Base-by-base conservation (phyloP, 1,284 basidiomycete genomes). In the Microbotryomycetes sp. region DNA sequence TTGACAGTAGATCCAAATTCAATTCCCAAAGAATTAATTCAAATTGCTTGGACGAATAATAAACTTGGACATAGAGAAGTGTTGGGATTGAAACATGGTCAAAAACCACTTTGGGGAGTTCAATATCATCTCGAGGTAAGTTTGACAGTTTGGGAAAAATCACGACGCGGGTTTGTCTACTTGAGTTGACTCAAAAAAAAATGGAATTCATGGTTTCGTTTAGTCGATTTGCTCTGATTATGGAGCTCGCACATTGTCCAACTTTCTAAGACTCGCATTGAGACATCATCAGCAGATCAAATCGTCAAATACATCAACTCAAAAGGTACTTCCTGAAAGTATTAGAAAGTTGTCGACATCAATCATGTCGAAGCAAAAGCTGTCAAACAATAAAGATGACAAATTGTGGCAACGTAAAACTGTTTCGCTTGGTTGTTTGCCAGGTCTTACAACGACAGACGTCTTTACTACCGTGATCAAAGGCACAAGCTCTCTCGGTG, bases 81-180 rank as follows among this genome's bases (percentile, higher is more conserved):
- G 30, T 72, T 74, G 61, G 79, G 76, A 0, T 56, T 80, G n/a
- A 63, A 64, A 29, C 91, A 93, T 73, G 79, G 71, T 49, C 74
- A 71, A 14, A 81, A 81, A 64, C 89, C 92, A 0, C 88, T 93
- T 68, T 93, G 87, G 84, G 91, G 89, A 3, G 92, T 97, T 2
- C 93, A 97, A 74, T 97, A 96, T 72, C 94, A 97, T 74, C 94
- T 93, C 1, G 93, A 94, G 60, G 76, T 89, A 85, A 7, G 82
- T 84, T 2, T 81, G 84, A 65, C 86, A 3, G 76, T 78, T 51
- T 81, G 80, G 2, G 84, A 84, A 12, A 87, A 86, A 2, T 15
- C 29, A 54, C n/a, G 36, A n/a, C 22, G 51, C 26, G 15, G 49
- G 15, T 15, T 50, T 50, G 49, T 9, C 12, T 53, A 12, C 48